Percentiles rank a stretch among this genome's conserved stretches.
Conservation (phyloP, 139 green algal species). For the Chlorella ohadii region DNA sequence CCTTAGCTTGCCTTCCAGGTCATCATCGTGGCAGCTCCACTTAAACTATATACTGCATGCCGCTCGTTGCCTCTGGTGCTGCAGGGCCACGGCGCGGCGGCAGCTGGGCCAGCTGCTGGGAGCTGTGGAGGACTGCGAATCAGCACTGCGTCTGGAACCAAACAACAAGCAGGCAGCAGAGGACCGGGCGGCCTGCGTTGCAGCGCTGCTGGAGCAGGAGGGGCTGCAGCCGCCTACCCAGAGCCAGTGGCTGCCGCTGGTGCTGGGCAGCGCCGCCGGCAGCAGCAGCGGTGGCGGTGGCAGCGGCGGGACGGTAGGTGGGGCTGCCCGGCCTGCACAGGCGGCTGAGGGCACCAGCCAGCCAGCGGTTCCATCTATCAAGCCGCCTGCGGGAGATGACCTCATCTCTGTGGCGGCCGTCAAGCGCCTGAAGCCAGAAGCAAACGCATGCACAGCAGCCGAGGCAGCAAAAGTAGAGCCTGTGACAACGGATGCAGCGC, state of each 20-base stretch:
- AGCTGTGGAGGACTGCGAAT: conserved; percentile 74
- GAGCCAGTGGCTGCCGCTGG: neutral
- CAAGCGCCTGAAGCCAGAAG: neutral
- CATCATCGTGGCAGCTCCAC: too few species aligned
- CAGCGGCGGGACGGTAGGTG: neutral
- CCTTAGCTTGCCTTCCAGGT: too few species aligned
- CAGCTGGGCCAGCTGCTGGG: conserved; percentile 54
- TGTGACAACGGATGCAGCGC: neutral
- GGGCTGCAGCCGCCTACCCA: conserved; percentile 27
- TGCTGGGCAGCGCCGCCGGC: neutral
- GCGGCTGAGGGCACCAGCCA: too few species aligned
- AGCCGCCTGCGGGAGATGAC: neutral
- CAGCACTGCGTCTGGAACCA: conserved; percentile 71
- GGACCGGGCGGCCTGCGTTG: conserved; percentile 47
- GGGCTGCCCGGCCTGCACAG: neutral
- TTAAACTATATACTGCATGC: too few species aligned
- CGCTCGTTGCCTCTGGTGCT: too few species aligned
- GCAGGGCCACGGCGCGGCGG: conserved; percentile 60
- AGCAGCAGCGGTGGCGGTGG: neutral
- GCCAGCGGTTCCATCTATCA: too few species aligned
- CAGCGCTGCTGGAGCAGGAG: neutral
- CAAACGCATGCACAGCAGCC: neutral
- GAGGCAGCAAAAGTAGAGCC: neutral
- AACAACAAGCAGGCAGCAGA: conserved; percentile 52
- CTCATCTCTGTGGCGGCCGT: neutral